These are phyloP conservation scores for Penicillium silybi DNA, from an alignment of 495 filamentous ascomycete species.

Conservation along the genomic window DNA sequence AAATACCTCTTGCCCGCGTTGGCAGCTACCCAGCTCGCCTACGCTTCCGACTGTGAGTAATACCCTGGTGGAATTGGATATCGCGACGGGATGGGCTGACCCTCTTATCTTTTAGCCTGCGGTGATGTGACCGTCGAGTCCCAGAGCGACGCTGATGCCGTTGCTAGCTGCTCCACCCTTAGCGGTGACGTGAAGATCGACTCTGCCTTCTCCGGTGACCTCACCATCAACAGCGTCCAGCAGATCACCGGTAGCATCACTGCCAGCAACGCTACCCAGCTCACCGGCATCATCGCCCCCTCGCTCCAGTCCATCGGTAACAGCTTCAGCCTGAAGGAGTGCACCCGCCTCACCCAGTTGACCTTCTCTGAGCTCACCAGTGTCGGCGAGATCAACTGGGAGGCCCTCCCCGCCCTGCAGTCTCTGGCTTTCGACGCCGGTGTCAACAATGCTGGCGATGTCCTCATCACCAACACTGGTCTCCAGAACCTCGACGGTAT, in stretches of 20 bases:
- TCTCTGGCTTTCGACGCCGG: conserved; percentile 60
- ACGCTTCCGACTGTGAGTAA: conserved; percentile 50
- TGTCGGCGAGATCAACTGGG: conserved; percentile 65
- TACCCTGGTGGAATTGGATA: not conserved
- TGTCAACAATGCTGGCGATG: conserved; percentile 57
- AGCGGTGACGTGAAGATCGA: conserved; percentile 67
- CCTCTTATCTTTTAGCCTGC: conserved; percentile 3
- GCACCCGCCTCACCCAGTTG: conserved; percentile 63
- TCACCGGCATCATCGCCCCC: conserved; percentile 54
- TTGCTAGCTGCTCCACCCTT: conserved; percentile 64
- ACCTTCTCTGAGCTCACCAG: conserved; percentile 56
- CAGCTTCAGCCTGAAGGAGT: conserved; percentile 59
- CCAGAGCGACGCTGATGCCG: conserved; percentile 65
- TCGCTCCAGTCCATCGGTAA: conserved; percentile 51
- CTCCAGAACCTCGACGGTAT: conserved; percentile 73
- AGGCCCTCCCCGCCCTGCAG: conserved; percentile 67
- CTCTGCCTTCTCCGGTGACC: conserved; percentile 42
- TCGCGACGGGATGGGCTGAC: conserved; percentile 1
- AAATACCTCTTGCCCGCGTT: conserved; percentile 71
- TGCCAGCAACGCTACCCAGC: conserved; percentile 51
- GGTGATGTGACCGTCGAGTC: conserved; percentile 56
- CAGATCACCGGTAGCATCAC: conserved; percentile 67
- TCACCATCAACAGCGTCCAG: conserved; percentile 45
- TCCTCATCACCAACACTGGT: conserved; percentile 79
- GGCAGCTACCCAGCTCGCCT: conserved; percentile 59